phyloP scores from a whole-genome alignment of 208 protist species.

The Strigomonas galati region DNA sequence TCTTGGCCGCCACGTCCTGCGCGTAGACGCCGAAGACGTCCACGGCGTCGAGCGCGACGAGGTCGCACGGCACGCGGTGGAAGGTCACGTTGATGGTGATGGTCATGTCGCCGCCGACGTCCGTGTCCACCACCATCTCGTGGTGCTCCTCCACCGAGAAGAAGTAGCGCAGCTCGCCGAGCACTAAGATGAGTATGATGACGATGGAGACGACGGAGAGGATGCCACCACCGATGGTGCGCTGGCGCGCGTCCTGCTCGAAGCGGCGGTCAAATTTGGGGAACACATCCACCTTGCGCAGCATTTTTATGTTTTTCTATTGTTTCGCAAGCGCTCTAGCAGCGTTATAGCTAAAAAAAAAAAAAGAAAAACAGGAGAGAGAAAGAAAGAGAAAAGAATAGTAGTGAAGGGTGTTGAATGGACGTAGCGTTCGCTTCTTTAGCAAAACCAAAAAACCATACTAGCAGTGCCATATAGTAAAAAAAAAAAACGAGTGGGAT shows the following conservation, averaged over 20 bases:
- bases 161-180: slow-evolving; percentile 70
- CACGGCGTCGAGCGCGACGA: slow-evolving; percentile 69
- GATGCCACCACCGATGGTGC: slow-evolving; percentile 40
- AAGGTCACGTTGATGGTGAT: slow-evolving; percentile 79
- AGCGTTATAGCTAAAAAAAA: not conserved
- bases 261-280: slow-evolving; percentile 89
- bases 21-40: slow-evolving; percentile 64
- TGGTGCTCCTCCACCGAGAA: slow-evolving; percentile 51
- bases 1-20: slow-evolving; percentile 24
- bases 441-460: not conserved
- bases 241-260: slow-evolving; percentile 64
- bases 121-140: slow-evolving; percentile 71
- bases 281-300: slow-evolving; percentile 79
- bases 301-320: not conserved
- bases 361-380: slow-evolving; percentile 6
- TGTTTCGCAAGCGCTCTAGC: slow-evolving; percentile 5
- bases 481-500: not conserved
- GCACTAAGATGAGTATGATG: slow-evolving; percentile 52
- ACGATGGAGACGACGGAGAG: slow-evolving; percentile 53
- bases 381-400: not conserved
- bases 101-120: slow-evolving; percentile 53
- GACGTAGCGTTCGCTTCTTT: no score
- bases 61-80: slow-evolving; percentile 64
- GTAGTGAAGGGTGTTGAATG: no score
- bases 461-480: not conserved